A percentile compares a stretch with the other conserved stretches of the same genome.
Evolutionary conservation across 2,329 filamentous ascomycete species (phyloP).

Genomic region (Canariomyces notabilis): DNA sequence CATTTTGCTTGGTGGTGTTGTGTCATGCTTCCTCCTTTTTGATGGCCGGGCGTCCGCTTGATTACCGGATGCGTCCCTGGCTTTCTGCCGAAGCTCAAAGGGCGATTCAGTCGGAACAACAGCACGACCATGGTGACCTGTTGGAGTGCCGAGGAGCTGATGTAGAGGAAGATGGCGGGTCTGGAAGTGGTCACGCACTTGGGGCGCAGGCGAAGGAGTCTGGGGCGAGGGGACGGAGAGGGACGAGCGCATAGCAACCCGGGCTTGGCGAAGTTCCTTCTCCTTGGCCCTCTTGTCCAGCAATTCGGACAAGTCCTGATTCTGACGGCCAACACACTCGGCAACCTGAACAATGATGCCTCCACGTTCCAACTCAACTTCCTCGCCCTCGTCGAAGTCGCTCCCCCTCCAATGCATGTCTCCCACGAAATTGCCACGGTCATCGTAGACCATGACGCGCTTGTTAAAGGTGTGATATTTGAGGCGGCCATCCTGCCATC

Average conservation of each 20-base stretch:
- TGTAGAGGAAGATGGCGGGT: constrained; percentile 44
- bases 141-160: constrained; percentile 60
- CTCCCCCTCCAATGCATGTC: constrained; percentile 75
- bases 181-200: constrained; percentile 31
- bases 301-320: constrained; percentile 74
- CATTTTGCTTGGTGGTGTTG: constrained; percentile 38
- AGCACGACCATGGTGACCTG: constrained; percentile 58
- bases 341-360: constrained; percentile 74
- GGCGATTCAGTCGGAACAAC: constrained; percentile 55
- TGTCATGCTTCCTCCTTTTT: constrained; percentile 39
- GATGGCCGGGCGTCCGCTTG: constrained; percentile 29
- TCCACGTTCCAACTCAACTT: constrained; percentile 71
- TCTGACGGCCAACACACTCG: constrained; percentile 64
- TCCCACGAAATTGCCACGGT: constrained; percentile 72
- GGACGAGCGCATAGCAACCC: constrained; percentile 37
- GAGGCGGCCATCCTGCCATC: constrained; percentile 88
- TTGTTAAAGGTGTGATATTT: constrained; percentile 89
- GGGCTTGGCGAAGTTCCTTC: constrained; percentile 44
- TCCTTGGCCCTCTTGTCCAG: constrained; percentile 64
- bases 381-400: constrained; percentile 73
- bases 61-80: constrained; percentile 18
- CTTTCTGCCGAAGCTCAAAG: constrained; percentile 53
- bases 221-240: constrained; percentile 14
- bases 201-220: constrained; percentile 7
- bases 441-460: constrained; percentile 85